These are phyloP conservation scores for Populus tremula DNA, from an alignment of 345 rosid genomes.

Conservation along the genomic window DNA sequence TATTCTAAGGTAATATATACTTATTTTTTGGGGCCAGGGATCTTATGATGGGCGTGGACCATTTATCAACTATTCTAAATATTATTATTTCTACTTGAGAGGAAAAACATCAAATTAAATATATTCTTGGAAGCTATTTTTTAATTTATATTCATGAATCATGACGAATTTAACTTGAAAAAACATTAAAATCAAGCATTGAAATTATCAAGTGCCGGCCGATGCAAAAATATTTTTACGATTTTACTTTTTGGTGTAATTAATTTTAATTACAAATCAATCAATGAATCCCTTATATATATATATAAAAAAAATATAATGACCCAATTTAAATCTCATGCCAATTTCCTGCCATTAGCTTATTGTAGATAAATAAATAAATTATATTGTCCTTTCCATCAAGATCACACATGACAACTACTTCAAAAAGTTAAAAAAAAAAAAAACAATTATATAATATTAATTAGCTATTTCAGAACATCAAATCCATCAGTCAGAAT, in stretches of 20 bases:
- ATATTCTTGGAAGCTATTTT: background rate
- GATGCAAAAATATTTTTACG: background rate
- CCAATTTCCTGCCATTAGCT: background rate
- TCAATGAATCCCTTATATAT: too few relatives aligned
- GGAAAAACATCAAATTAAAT: background rate
- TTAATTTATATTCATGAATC: background rate
- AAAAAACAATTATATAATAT: too few relatives aligned
- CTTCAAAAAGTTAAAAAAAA: background rate
- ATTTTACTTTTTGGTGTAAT: too few relatives aligned
- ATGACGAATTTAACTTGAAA: background rate
- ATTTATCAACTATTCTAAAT: background rate
- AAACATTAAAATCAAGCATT: background rate
- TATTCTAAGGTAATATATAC: background rate
- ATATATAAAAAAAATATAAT: too few relatives aligned
- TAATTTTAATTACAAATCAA: too few relatives aligned
- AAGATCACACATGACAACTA: background rate
- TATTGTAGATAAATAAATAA: too few relatives aligned
- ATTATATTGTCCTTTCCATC: too few relatives aligned
- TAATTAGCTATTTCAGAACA: background rate
- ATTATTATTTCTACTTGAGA: background rate
- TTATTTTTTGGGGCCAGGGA: background rate
- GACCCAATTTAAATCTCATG: background rate
- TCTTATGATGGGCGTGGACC: background rate
- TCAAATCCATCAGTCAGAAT: background rate
- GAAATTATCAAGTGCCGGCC: background rate